A percentile compares a stretch with the other conserved stretches of the same genome.
Conservation (phyloP, 306 rosid species). For the Pyrus betulifolia region DNA sequence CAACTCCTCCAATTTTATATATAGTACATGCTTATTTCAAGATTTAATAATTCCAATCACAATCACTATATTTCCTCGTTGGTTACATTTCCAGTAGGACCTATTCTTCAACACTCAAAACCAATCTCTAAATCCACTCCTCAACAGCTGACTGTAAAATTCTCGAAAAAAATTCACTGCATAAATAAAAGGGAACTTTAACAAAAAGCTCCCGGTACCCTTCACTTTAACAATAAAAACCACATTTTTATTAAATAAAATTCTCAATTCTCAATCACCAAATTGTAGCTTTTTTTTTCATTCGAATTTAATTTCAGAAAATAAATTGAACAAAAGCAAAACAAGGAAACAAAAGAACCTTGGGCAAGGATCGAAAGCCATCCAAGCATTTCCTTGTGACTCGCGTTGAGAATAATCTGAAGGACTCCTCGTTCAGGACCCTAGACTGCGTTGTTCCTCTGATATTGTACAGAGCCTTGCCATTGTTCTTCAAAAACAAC, state of each 20-base stretch:
- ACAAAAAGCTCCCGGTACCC: too few species aligned
- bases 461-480: slow-evolving; percentile 13
- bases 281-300: neutral
- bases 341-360: neutral
- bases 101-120: too few species aligned
- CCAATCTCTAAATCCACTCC: neutral
- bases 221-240: too few species aligned
- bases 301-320: neutral
- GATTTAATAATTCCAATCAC: neutral
- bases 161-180: neutral
- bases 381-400: slow-evolving; percentile 8
- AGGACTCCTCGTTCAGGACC: neutral
- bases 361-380: neutral
- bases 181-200: too few species aligned
- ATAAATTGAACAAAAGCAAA: neutral
- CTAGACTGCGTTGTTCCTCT: neutral
- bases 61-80: neutral
- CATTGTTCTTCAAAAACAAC: slow-evolving; percentile 13
- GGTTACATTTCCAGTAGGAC: too few species aligned
- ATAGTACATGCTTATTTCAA: neutral
- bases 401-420: neutral
- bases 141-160: neutral
- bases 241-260: too few species aligned
- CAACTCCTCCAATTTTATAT: neutral
- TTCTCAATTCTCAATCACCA: neutral